Conservation (phyloP, 768 basidiomycete species). For the Termitomyces sp. region DNA sequence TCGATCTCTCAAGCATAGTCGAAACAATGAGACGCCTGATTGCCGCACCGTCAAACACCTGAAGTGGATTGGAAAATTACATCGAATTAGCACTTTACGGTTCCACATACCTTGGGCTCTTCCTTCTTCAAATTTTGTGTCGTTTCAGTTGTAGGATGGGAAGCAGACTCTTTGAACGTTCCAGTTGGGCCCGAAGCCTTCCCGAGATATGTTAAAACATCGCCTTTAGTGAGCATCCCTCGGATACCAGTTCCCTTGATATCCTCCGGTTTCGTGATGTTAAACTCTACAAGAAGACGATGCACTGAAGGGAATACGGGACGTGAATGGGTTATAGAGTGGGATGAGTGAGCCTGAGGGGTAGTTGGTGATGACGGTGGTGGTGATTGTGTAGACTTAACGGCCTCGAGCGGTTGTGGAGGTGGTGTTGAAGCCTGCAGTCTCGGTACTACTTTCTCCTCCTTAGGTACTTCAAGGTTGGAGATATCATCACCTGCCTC, state of each 20-base stretch:
- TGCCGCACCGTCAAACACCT: slow-evolving; percentile 58
- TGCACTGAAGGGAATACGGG: slow-evolving; percentile 89
- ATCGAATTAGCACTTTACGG: neutral
- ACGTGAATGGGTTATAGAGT: slow-evolving; percentile 45
- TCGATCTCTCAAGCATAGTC: slow-evolving; percentile 48
- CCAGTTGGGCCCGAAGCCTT: slow-evolving; percentile 75
- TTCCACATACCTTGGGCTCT: slow-evolving; percentile 20
- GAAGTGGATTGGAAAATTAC: neutral
- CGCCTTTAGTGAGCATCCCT: slow-evolving; percentile 96
- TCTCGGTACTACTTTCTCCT: slow-evolving; percentile 26
- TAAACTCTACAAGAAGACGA: slow-evolving; percentile 68
- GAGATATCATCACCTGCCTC: slow-evolving; percentile 96
- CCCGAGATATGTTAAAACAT: slow-evolving; percentile 83
- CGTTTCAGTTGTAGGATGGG: slow-evolving; percentile 23
- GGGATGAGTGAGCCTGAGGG: slow-evolving; percentile 26
- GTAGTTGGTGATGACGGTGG: slow-evolving; percentile 20
- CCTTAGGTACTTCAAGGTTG: slow-evolving; percentile 62
- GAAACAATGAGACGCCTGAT: slow-evolving; percentile 63
- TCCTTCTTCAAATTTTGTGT: slow-evolving; percentile 27
- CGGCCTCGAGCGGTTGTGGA: slow-evolving; percentile 22
- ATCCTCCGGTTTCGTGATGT: slow-evolving; percentile 48
- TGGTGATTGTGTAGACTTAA: slow-evolving; percentile 21
- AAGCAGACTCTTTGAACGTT: slow-evolving; percentile 51
- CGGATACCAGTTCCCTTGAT: slow-evolving; percentile 88
- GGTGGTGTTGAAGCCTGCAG: slow-evolving; percentile 22